phyloP scores from a whole-genome alignment of 2,329 filamentous ascomycete genomes.

The Xylaria sp. region DNA sequence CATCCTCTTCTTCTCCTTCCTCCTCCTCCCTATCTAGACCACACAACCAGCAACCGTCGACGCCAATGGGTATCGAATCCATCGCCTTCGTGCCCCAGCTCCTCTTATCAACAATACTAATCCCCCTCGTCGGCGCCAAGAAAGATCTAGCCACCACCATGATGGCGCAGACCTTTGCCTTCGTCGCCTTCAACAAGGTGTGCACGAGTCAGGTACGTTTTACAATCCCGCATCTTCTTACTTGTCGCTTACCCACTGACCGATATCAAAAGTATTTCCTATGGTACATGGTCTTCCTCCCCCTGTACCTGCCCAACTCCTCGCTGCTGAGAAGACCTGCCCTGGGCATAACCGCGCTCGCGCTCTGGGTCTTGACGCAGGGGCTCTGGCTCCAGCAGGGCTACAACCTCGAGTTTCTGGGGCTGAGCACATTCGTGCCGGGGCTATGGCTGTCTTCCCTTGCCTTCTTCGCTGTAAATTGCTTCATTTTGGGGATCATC shows the following conservation, averaged over 20 bases:
- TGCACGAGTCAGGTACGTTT: constrained; percentile 89
- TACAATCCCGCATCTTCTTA: not conserved
- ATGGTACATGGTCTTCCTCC: constrained; percentile 95
- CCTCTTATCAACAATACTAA: constrained; percentile 77
- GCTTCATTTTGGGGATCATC: constrained; percentile 85
- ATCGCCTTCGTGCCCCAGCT: constrained; percentile 91
- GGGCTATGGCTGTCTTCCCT: constrained; percentile 82
- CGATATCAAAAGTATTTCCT: constrained; percentile 80
- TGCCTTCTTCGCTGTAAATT: constrained; percentile 85
- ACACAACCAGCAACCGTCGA: constrained; percentile 15
- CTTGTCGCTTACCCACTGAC: not conserved
- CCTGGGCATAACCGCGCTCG: constrained; percentile 72
- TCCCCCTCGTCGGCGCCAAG: constrained; percentile 81
- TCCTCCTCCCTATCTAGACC: not conserved
- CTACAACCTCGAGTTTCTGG: constrained; percentile 81
- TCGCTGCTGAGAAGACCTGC: constrained; percentile 70
- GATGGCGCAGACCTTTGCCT: constrained; percentile 95
- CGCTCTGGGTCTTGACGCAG: constrained; percentile 81
- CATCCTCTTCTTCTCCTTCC: constrained; percentile 66
- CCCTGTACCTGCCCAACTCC: constrained; percentile 86
- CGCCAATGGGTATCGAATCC: constrained; percentile 69
- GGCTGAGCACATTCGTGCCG: constrained; percentile 83
- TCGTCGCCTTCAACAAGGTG: constrained; percentile 98
- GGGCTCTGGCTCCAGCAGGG: constrained; percentile 79
- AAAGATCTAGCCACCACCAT: constrained; percentile 83